Percentiles rank a stretch among this genome's conserved stretches.
Evolutionary conservation across 2,329 filamentous ascomycete genomes (phyloP).

Genomic region (Biscogniauxia marginata): DNA sequence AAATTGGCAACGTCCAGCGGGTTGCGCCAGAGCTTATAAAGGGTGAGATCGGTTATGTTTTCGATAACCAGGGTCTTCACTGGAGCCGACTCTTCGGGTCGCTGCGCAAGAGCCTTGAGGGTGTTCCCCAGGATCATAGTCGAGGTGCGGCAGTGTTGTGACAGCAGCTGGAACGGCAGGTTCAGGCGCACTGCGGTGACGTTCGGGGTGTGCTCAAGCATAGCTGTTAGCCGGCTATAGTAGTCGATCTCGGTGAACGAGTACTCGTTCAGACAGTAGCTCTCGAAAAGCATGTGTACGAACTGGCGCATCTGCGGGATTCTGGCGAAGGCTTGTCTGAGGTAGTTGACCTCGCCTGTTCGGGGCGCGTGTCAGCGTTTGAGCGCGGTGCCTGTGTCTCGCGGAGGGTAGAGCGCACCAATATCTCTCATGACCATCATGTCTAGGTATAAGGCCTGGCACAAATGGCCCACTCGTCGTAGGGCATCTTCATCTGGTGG

Average conservation of each 20-base stretch:
- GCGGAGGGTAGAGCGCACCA: constrained; percentile 33
- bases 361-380: constrained; percentile 1
- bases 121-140: constrained; percentile 54
- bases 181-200: constrained; percentile 48
- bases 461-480: constrained; percentile 46
- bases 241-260: constrained; percentile 53
- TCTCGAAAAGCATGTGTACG: constrained; percentile 41
- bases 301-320: constrained; percentile 47
- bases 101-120: constrained; percentile 45
- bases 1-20: constrained; percentile 51
- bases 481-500: constrained; percentile 41
- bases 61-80: constrained; percentile 50
- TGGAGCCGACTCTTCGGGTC: constrained; percentile 42
- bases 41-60: constrained; percentile 47
- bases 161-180: constrained; percentile 48
- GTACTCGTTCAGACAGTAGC: constrained; percentile 47
- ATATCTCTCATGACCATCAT: constrained; percentile 54
- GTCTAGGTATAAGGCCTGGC: constrained; percentile 50
- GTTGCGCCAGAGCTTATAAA: constrained; percentile 50
- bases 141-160: constrained; percentile 41
- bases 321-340: constrained; percentile 45
- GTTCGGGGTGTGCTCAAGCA: constrained; percentile 45
- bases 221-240: constrained; percentile 37
- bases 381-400: too few species aligned
- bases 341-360: constrained; percentile 47